phyloP scores from a whole-genome alignment of 768 basidiomycete species.

The Mycena filopes region DNA sequence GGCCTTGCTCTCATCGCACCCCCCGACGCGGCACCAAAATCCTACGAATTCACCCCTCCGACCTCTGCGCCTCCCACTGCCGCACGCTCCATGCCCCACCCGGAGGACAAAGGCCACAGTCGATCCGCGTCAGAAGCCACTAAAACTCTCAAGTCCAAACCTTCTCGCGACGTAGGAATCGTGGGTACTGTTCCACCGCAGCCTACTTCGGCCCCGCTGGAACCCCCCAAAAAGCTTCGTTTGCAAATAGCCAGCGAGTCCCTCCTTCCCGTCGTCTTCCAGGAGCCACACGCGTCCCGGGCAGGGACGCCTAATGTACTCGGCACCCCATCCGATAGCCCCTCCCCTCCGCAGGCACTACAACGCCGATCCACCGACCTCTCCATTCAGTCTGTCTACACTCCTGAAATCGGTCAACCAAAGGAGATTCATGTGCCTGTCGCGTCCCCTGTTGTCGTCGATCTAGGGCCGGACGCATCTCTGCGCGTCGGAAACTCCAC shows the following conservation, averaged over 20 bases:
- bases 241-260: slow-evolving; percentile 41
- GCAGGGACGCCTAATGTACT: slow-evolving; percentile 29
- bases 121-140: slow-evolving; percentile 62
- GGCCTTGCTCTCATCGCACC: slow-evolving; percentile 78
- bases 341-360: background rate
- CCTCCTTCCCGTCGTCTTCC: slow-evolving; percentile 44
- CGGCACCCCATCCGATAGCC: slow-evolving; percentile 12
- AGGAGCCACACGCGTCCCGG: slow-evolving; percentile 44
- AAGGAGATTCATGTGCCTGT: slow-evolving; percentile 71
- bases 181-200: slow-evolving; percentile 52
- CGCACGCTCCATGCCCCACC: slow-evolving; percentile 29
- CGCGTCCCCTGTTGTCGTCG: slow-evolving; percentile 70
- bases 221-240: slow-evolving; percentile 34
- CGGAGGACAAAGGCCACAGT: slow-evolving; percentile 45
- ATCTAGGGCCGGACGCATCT: slow-evolving; percentile 47
- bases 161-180: slow-evolving; percentile 56
- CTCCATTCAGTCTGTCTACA: slow-evolving; percentile 47
- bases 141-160: slow-evolving; percentile 37
- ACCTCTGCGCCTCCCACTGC: slow-evolving; percentile 55
- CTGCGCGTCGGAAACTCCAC: slow-evolving; percentile 37
- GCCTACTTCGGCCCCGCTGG: slow-evolving; percentile 14
- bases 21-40: slow-evolving; percentile 68
- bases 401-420: slow-evolving; percentile 70
- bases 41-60: slow-evolving; percentile 66
- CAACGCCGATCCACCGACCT: slow-evolving; percentile 44